Conservation (phyloP, 2,329 filamentous ascomycete species). For the Leptographium wingfieldii region DNA sequence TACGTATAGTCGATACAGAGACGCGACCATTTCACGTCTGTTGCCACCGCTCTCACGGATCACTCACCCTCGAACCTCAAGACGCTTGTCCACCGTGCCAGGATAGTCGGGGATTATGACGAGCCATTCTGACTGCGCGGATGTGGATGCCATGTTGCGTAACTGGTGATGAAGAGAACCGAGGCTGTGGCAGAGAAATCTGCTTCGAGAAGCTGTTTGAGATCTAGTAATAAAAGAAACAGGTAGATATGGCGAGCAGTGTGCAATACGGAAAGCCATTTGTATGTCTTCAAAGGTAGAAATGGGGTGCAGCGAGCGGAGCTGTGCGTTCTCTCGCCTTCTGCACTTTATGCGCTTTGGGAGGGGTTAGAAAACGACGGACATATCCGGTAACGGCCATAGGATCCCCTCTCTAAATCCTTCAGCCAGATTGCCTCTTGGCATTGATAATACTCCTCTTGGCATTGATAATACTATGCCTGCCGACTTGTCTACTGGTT, state of each 20-base stretch:
- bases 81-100: constrained; percentile 44
- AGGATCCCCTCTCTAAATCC: background rate
- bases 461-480: background rate
- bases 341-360: background rate
- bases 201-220: background rate
- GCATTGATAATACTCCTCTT: too few relatives aligned
- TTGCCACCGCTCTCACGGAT: background rate
- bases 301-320: background rate
- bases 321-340: background rate
- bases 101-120: constrained; percentile 57
- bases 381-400: background rate
- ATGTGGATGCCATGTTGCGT: constrained; percentile 18
- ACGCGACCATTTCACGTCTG: background rate
- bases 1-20: background rate
- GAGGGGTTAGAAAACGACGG: background rate
- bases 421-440: background rate
- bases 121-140: constrained; percentile 46
- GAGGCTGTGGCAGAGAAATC: background rate
- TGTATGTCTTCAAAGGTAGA: background rate
- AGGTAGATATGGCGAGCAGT: background rate
- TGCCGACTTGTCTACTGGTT: too few relatives aligned
- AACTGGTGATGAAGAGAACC: background rate
- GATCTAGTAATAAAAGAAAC: background rate
- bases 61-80: constrained; percentile 46
- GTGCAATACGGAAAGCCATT: constrained; percentile 2